Base-by-base conservation (phyloP, 106 monocot species). In the Dactylorhiza incarnata region DNA sequence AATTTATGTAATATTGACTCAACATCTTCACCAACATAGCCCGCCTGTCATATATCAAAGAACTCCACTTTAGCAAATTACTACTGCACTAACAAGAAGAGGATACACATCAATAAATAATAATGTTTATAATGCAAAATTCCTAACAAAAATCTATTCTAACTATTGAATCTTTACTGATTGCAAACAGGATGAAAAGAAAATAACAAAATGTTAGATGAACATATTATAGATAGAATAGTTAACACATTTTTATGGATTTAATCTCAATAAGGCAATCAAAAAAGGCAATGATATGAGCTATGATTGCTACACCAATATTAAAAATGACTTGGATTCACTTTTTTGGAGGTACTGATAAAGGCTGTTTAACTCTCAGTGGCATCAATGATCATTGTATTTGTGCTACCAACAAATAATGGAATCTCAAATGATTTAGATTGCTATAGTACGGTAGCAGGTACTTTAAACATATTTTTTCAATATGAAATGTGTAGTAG, bases 1-100 rank as follows among this genome's bases (percentile, higher is more conserved):
- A 97, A 81, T 79, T 97, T 97, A 67, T 97, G 81, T 77, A 97
- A 80, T 85, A 97, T 97, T 61, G 97, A 94, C 55, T 97, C 97
- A 68, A 97, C 97, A 82, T 97, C 97, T 77, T 97, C 97, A 70
- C 97, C 97, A 81, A 97, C 97, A 91, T 97, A 97, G 22, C 97
- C 97, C 77, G 97, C 97, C 97, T 97, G 89, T 76, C 79, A 46
- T 9, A 72, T 48, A 81, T 75, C 48, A 75, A 47, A 25, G 9
- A 79, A 45, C 23, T 83, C 69, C 43, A 45, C n/a, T 72, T 53
- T 43, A 74, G 9, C 5, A 55, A 55, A 43, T 26, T 74, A 4
- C 22, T 44, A 23, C 17, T 13, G 14, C 25, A 49, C 25, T 51
- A n/a, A 25, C 9, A 50, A 51, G 25, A 24, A 15, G 45, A 69